Conservation (phyloP, 306 rosid genomes). For the Prunus dulcis region DNA sequence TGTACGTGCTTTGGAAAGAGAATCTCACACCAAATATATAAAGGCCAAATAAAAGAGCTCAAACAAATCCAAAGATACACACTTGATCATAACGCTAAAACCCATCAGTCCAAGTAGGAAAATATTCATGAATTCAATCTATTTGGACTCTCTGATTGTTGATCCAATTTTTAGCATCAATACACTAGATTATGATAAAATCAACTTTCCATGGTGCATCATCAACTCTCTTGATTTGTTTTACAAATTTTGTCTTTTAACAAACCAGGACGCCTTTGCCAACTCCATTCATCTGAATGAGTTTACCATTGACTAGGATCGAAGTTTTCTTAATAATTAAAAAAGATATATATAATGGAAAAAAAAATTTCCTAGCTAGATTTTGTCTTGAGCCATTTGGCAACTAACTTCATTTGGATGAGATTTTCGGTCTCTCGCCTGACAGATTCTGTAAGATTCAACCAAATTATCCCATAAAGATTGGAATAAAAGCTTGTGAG, state of each 20-base stretch:
- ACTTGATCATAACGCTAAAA: too few species aligned
- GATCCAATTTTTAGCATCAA: background rate
- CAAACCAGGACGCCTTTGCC: background rate
- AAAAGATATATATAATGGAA: too few species aligned
- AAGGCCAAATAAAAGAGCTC: too few species aligned
- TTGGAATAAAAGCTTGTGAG: background rate
- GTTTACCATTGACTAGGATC: background rate
- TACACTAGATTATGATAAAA: background rate
- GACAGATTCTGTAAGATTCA: background rate
- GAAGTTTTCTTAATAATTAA: too few species aligned
- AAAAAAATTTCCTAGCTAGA: background rate
- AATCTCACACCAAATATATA: too few species aligned
- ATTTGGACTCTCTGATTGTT: background rate
- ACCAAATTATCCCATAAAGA: background rate
- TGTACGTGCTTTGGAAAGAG: too few species aligned
- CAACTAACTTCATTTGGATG: background rate
- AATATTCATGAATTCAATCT: too few species aligned
- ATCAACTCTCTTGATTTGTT: background rate
- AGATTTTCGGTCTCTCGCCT: background rate
- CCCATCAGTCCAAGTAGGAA: too few species aligned
- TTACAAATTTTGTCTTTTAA: background rate
- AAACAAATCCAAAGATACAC: too few species aligned
- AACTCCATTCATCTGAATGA: background rate
- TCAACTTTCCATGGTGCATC: background rate
- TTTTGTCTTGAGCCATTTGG: background rate